phyloP scores from a whole-genome alignment of 768 basidiomycete species.

The Baorangia bicolor region DNA sequence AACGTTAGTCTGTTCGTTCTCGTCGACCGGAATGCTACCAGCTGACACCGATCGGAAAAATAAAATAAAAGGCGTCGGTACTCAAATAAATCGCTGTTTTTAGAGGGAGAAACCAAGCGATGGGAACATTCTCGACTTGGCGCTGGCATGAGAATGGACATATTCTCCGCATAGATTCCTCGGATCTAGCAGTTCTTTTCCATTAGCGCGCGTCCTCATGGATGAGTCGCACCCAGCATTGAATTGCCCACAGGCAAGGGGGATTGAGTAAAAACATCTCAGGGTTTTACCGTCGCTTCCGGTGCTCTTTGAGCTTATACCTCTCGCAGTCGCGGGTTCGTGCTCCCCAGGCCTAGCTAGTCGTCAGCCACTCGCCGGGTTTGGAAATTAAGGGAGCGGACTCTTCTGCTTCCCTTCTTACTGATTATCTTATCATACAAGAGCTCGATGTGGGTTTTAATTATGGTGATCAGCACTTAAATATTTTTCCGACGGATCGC shows the following conservation, averaged over 20 bases:
- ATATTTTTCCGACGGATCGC: background rate
- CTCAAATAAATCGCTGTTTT: background rate
- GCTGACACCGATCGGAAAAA: background rate
- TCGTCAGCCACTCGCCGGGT: background rate
- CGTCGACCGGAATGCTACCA: background rate
- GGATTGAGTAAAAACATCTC: conserved; percentile 4
- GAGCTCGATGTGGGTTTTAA: background rate
- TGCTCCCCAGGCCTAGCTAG: background rate
- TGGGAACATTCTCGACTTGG: conserved; percentile 7
- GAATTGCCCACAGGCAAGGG: background rate
- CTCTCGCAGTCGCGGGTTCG: background rate
- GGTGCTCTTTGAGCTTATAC: background rate
- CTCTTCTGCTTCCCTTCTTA: background rate
- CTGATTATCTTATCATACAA: conserved; percentile 10
- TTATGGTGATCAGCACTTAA: conserved; percentile 8
- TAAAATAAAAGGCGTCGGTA: background rate
- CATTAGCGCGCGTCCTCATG: background rate
- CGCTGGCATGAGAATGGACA: conserved; percentile 10
- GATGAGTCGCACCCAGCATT: background rate
- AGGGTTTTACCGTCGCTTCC: background rate
- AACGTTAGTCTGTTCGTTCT: background rate
- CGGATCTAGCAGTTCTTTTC: conserved; percentile 4
- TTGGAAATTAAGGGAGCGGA: background rate
- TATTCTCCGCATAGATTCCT: background rate
- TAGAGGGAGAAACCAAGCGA: background rate